Evolutionary conservation across 129 eudicot species (phyloP).

Genomic region (Artemisia tridentata): DNA sequence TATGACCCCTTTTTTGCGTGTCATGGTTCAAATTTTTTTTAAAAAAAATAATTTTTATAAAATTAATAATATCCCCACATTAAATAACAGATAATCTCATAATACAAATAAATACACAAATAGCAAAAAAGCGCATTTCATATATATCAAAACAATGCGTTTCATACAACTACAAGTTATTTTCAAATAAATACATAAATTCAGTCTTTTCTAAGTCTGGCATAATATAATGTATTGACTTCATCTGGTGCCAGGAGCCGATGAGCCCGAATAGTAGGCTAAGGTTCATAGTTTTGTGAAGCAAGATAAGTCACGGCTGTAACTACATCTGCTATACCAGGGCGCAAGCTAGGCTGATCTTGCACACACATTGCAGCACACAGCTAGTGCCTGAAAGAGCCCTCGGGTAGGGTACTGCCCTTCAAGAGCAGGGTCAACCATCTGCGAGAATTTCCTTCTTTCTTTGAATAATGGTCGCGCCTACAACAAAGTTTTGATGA

Average conservation of each 20-base stretch:
- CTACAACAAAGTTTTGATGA: slow-evolving; percentile 24
- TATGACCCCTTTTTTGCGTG: too few relatives aligned
- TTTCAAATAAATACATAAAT: too few relatives aligned
- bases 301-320: slow-evolving; percentile 79
- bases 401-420: slow-evolving; percentile 73
- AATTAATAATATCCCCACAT: too few relatives aligned
- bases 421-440: slow-evolving; percentile 72
- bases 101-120: too few relatives aligned
- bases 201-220: background rate
- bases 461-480: slow-evolving; percentile 75
- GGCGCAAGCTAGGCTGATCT: slow-evolving; percentile 76
- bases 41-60: too few relatives aligned
- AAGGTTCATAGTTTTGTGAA: slow-evolving; percentile 52
- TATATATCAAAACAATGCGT: too few relatives aligned
- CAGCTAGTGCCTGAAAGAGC: slow-evolving; percentile 75
- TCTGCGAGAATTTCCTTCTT: slow-evolving; percentile 68
- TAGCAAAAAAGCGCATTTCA: too few relatives aligned
- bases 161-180: too few relatives aligned
- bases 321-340: slow-evolving; percentile 75
- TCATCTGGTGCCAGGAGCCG: background rate
- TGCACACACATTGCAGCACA: slow-evolving; percentile 93
- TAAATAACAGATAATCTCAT: too few relatives aligned
- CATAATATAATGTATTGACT: background rate
- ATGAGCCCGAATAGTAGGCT: slow-evolving; percentile 15
- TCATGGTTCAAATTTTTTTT: too few relatives aligned